Evolutionary conservation across 1,284 basidiomycete genomes (phyloP), one percentile per base, ranked within the genome.

Genomic region (Rugosomyces carneus): DNA sequence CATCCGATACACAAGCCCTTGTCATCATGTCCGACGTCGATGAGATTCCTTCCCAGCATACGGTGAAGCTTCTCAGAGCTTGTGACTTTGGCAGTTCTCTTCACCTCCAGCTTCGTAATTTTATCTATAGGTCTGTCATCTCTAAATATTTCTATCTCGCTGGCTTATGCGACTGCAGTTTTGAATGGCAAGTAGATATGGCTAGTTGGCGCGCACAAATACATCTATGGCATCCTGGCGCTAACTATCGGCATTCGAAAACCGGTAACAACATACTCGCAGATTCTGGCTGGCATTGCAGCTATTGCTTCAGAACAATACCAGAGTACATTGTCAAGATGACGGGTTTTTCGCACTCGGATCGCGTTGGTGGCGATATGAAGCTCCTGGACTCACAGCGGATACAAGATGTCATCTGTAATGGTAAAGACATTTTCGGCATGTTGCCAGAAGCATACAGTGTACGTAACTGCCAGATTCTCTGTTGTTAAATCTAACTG

Each of bases 1-100:
- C 62, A 15, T 47, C 60, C 10, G 52, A 58, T 16, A 63, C 59
- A n/a, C 57, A 61, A 36, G 60, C 65, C 10, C 65, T 86, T 24
- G 72, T 87, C 24, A 59, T 86, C 48, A 79, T 83, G 71, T 76
- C 78, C 6, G 84, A 89, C 58, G 66, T 85, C 11, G 84, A 87
- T 61, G 84, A 87, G 62, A 73, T 87, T 42, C 78, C 82, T 3
- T 72, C 76, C 0, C 59, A 65, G 13, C 70, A 76, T 48, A 80
- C 84, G 11, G 60, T 84, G 7, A 54, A 65, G 16, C 70, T 88
- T 0, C 67, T 87, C 35, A 71, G 72, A 48, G 58, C 66, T n/a
- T 88, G 84, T 60, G 70, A 75, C 38, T 78, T 76, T 52, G 75
- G 75, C 2, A 51, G 60, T 15, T 68, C 73, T 3, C 65, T 88